Evolutionary conservation across 495 filamentous ascomycete genomes (phyloP).

Genomic region (Sordaria brevicollis): DNA sequence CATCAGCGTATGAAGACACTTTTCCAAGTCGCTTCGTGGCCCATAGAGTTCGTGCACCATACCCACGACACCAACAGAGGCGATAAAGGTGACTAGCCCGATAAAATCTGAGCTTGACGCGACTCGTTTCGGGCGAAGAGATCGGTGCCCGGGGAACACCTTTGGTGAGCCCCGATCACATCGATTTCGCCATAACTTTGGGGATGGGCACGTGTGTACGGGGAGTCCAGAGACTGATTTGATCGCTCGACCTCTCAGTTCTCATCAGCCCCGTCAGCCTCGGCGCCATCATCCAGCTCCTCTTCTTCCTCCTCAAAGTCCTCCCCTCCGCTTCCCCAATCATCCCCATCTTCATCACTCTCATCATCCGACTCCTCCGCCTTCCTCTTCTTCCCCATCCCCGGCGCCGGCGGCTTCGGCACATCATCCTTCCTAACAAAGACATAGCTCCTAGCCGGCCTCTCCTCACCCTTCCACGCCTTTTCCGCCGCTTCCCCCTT

Average conservation of each 20-base stretch:
- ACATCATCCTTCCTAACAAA: conserved; percentile 56
- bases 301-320: conserved; percentile 1
- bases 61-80: background rate
- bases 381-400: conserved; percentile 31
- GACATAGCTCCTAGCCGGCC: conserved; percentile 65
- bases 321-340: conserved; percentile 4
- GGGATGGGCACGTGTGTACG: background rate
- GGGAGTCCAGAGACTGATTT: background rate
- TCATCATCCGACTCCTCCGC: conserved; percentile 35
- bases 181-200: background rate
- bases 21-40: background rate
- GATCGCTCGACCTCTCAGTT: background rate
- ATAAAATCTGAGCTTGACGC: background rate
- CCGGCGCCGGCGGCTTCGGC: conserved; percentile 4
- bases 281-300: background rate
- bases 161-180: background rate
- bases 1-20: background rate
- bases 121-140: background rate
- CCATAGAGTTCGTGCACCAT: background rate
- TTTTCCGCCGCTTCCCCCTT: conserved; percentile 33
- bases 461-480: conserved; percentile 70
- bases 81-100: background rate
- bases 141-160: background rate
- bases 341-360: conserved; percentile 20
- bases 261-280: conserved; percentile 1